Conservation (phyloP, 176 grass and related monocot species). For the Ampelocalamus luodianensis region DNA sequence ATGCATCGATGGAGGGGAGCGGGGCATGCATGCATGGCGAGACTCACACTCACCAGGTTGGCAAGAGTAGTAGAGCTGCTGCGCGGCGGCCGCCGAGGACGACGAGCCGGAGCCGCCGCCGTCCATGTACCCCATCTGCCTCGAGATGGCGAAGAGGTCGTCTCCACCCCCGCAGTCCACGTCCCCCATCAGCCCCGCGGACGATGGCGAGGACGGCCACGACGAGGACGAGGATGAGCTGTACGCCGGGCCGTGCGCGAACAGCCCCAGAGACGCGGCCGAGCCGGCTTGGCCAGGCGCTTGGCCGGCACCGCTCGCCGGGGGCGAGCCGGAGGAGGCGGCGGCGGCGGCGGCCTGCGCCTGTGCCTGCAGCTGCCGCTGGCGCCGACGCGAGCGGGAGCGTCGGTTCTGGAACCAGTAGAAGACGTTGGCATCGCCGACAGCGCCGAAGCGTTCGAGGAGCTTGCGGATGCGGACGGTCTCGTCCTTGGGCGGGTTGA, state of each 20-base stretch:
- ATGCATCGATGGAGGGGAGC: constrained; percentile 9
- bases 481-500: constrained; percentile 95
- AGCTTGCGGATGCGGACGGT: constrained; percentile 92
- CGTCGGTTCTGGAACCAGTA: constrained; percentile 99
- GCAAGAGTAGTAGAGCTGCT: constrained; percentile 54
- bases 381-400: constrained; percentile 82
- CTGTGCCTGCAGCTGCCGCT: constrained; percentile 80
- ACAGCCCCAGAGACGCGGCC: constrained; percentile 23
- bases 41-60: constrained; percentile 71
- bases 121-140: constrained; percentile 68
- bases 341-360: constrained; percentile 16
- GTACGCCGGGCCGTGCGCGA: constrained; percentile 42
- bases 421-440: constrained; percentile 95
- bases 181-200: constrained; percentile 41
- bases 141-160: constrained; percentile 89
- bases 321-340: constrained; percentile 33
- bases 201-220: constrained; percentile 52
- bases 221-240: constrained; percentile 40
- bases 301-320: not conserved
- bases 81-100: constrained; percentile 39
- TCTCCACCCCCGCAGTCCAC: constrained; percentile 52
- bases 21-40: constrained; percentile 22
- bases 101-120: constrained; percentile 46
- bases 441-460: constrained; percentile 87
- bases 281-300: constrained; percentile 28